phyloP scores from a whole-genome alignment of 202 grass and related monocot species.

The Schoenoplectus tabernaemontani region DNA sequence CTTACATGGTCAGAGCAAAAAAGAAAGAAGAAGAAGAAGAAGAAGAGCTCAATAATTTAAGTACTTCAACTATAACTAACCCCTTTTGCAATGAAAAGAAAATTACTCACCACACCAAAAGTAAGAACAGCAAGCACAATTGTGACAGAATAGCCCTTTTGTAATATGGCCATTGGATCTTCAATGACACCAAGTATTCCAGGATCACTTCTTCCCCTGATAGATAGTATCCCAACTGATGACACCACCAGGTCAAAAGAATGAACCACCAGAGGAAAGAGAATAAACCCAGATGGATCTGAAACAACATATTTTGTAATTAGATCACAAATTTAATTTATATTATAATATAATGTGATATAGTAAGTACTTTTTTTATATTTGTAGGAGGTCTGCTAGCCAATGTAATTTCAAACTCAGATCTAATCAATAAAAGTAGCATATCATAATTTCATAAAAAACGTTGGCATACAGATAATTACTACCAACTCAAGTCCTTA shows the following conservation, averaged over 20 bases:
- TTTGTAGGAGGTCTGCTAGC: not conserved
- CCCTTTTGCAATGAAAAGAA: conserved; percentile 4
- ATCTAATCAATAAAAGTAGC: conserved; percentile 2
- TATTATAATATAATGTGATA: not conserved
- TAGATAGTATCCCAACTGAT: conserved; percentile 93
- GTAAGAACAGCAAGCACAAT: conserved; percentile 85
- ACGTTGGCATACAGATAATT: not conserved
- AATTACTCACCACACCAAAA: conserved; percentile 78
- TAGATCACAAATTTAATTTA: conserved; percentile 1
- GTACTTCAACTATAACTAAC: not conserved
- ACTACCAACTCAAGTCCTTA: not conserved
- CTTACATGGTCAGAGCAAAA: not conserved
- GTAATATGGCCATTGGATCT: conserved; percentile 92
- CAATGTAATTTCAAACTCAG: not conserved
- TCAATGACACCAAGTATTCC: conserved; percentile 55
- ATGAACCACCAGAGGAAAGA: conserved; percentile 98
- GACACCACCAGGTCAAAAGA: conserved; percentile 97
- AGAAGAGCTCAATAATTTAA: not conserved
- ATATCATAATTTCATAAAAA: not conserved
- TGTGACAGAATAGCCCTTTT: conserved; percentile 93
- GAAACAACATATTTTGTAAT: conserved; percentile 34
- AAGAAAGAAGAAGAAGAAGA: no score
- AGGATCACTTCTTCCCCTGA: conserved; percentile 74
- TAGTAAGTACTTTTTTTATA: not conserved
- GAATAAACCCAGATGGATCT: conserved; percentile 98